A percentile compares a stretch with the other conserved stretches of the same genome.
These are phyloP conservation scores for Rhizomucor pusillus DNA, from an alignment of 371 early-diverging fungal genomes.

Conservation along the genomic window DNA sequence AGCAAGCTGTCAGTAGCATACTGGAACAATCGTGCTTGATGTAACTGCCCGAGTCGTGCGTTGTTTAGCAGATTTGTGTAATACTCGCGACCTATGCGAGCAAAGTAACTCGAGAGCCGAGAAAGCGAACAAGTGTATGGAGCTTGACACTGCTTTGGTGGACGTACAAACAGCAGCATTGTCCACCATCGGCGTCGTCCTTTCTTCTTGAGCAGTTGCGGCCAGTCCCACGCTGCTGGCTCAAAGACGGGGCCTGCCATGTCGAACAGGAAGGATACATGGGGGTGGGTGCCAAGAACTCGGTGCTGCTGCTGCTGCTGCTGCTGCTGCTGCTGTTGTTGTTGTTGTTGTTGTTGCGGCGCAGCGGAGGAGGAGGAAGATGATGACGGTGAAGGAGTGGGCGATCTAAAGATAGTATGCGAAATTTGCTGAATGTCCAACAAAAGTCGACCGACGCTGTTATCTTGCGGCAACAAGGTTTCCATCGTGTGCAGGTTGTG, in stretches of 20 bases:
- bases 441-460: slow-evolving; percentile 7
- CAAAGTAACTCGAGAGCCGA: slow-evolving; percentile 24
- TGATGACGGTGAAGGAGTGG: neutral
- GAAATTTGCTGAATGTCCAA: slow-evolving; percentile 14
- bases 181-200: slow-evolving; percentile 6
- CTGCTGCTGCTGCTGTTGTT: slow-evolving; percentile 10
- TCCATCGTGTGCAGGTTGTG: slow-evolving; percentile 34
- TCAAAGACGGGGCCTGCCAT: slow-evolving; percentile 33
- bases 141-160: neutral
- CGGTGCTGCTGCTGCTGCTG: slow-evolving; percentile 4
- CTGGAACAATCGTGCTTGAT: slow-evolving; percentile 31
- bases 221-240: slow-evolving; percentile 41
- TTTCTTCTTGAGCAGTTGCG: slow-evolving; percentile 21
- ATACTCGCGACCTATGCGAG: slow-evolving; percentile 28
- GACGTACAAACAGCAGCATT: neutral
- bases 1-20: slow-evolving; percentile 25
- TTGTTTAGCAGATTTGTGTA: slow-evolving; percentile 33
- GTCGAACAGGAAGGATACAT: slow-evolving; percentile 11
- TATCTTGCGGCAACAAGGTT: neutral
- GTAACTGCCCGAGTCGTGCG: slow-evolving; percentile 26
- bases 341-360: neutral
- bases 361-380: neutral
- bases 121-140: slow-evolving; percentile 26
- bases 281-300: no score
- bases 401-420: neutral